Evolutionary conservation across 345 rosid species (phyloP).

Genomic region (Pistacia atlantica): DNA sequence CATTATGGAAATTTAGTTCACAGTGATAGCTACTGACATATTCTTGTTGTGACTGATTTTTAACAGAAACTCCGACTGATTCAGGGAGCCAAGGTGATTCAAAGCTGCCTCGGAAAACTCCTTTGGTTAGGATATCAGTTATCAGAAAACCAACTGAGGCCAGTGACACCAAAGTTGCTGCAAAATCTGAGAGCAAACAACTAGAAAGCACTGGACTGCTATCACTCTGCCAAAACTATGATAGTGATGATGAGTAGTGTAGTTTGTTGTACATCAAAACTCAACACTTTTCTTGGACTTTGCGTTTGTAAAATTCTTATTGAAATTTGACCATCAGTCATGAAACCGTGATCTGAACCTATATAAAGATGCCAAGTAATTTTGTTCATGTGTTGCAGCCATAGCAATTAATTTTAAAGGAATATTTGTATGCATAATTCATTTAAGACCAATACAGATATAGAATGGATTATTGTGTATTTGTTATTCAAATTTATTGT

Average conservation of each 20-base stretch:
- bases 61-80: constrained; percentile 31
- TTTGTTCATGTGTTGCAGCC: no score
- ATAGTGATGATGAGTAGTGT: constrained; percentile 58
- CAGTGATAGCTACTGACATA: neutral
- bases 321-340: neutral
- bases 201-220: constrained; percentile 42
- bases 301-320: no score
- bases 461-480: no score
- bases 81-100: constrained; percentile 23
- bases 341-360: no score
- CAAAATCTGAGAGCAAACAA: constrained; percentile 37
- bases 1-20: neutral
- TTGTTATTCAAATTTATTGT: no score
- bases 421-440: no score
- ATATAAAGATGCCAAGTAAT: no score
- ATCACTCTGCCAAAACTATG: constrained; percentile 66
- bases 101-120: constrained; percentile 31
- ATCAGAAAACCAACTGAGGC: constrained; percentile 46
- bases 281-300: no score
- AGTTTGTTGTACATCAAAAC: neutral
- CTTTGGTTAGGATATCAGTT: constrained; percentile 47
- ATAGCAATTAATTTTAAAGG: no score
- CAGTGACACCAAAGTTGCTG: constrained; percentile 16
- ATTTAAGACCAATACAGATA: no score
- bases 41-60: constrained; percentile 1